Percentiles rank a stretch among this genome's conserved stretches.
Evolutionary conservation across 2,329 filamentous ascomycete species (phyloP).

Genomic region (Pyricularia sp.): DNA sequence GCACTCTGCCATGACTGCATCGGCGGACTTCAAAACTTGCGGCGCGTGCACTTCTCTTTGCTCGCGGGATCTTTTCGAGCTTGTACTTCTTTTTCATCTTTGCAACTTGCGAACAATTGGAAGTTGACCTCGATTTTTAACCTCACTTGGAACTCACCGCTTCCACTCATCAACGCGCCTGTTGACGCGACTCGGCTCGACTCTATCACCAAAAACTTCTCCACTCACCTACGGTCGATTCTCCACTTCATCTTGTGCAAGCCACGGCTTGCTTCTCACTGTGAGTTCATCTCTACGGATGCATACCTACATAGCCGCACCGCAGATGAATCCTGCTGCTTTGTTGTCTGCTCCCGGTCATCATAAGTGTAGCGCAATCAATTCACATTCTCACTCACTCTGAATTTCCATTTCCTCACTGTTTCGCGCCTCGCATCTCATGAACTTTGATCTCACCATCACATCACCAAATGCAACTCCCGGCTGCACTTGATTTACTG

Average conservation of each 20-base stretch:
- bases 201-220: neutral
- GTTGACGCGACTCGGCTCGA: neutral
- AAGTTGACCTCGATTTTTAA: neutral
- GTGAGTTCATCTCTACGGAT: neutral
- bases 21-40: neutral
- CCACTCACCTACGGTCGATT: neutral
- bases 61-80: neutral
- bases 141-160: neutral
- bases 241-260: neutral
- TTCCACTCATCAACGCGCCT: neutral
- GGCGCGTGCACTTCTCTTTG: slow-evolving; percentile 1
- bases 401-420: neutral
- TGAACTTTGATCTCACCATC: neutral
- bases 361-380: neutral
- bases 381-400: neutral
- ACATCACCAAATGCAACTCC: neutral
- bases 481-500: neutral
- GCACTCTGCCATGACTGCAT: neutral
- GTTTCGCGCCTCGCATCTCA: neutral
- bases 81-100: neutral
- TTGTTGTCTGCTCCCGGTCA: neutral
- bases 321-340: neutral
- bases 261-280: neutral
- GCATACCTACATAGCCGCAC: neutral
- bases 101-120: neutral